These are phyloP conservation scores for Drechslerella coelobrocha DNA, from an alignment of 2,329 filamentous ascomycete species.

Conservation along the genomic window DNA sequence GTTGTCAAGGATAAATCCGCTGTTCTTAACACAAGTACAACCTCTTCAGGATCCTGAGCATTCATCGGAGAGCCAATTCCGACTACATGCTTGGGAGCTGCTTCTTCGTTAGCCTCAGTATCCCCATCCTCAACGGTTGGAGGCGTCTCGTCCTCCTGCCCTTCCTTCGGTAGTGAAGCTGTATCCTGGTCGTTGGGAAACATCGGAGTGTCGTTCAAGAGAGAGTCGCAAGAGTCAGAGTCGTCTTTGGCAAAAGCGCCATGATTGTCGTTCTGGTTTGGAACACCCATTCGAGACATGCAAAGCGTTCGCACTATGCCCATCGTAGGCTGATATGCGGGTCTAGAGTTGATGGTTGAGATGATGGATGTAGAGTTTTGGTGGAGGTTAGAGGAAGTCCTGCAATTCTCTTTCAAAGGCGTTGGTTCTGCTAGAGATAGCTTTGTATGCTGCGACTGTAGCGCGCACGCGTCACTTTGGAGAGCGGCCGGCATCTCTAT, in stretches of 20 bases:
- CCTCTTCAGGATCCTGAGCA: not conserved
- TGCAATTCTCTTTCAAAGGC: not conserved
- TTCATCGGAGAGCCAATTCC: not conserved
- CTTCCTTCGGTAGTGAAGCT: not conserved
- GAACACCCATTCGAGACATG: constrained; percentile 5
- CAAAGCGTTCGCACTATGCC: constrained; percentile 19
- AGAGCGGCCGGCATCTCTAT: not conserved
- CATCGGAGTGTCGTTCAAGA: constrained; percentile 31
- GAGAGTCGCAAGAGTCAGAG: constrained; percentile 41
- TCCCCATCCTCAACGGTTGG: not conserved
- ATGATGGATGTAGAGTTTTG: not conserved
- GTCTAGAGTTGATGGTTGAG: not conserved
- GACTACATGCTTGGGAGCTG: not conserved
- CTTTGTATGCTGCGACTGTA: not conserved
- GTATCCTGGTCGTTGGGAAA: constrained; percentile 24
- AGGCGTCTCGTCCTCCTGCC: not conserved
- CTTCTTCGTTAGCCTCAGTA: not conserved
- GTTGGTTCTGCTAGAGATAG: not conserved
- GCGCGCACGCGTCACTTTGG: not conserved
- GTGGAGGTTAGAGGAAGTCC: not conserved
- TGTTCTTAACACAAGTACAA: not conserved
- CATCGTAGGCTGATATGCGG: constrained; percentile 18
- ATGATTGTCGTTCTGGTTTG: constrained; percentile 3
- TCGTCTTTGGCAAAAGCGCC: constrained; percentile 16
- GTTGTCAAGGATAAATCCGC: not conserved